Base-by-base conservation (phyloP, 2,329 filamentous ascomycete genomes). In the Sodiomyces alkalinus region DNA sequence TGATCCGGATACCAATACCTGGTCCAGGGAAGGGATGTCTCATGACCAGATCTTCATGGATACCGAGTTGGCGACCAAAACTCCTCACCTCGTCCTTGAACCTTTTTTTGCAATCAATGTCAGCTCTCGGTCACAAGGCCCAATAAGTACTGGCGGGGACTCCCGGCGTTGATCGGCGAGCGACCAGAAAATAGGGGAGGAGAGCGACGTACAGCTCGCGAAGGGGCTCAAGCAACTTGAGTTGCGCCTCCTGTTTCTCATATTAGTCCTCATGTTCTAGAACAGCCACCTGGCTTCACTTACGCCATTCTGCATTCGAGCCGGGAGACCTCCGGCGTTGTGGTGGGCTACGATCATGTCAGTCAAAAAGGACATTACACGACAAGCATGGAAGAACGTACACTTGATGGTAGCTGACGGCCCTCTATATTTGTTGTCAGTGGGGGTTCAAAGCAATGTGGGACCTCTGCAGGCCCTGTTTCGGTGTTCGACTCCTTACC, bases 11-110 rank as follows among this genome's bases (percentile, higher is more conserved):
- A 10, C 69, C 82, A 35, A 92, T 72, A 10, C 23, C 23, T 6
- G 61, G 77, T 22, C 79, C 79, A 0, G 77, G 77, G 63, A 83
- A 85, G 15, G 79, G 78, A 45, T 85, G 80, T 18, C 80, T 62
- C 70, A 74, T 80, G 30, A 87, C 74, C 6, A 87, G 47, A 17
- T 47, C 42, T 19, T 45, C 40, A 30, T 52, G 40, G 19, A 55
- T 47, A 4, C 40, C 38, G 4, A 55, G 35, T 25, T 49, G 38
- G 3, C 43, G 40, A 9, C 47, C 48, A 17, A 53, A 34, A 3
- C 31, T 41, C 22, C 49, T 38, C 3, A 52, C 39, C 35, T 49
- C 43, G 22, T 43, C 35, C 22, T 33, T 33, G 28, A 29, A 19
- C 17, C 8, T 8, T 21, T 8, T 8, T 12, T 8, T 8, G 19